Evolutionary conservation across 768 basidiomycete species (phyloP), one percentile per base, ranked within the genome.

Genomic region (Xanthoconium purpureum): DNA sequence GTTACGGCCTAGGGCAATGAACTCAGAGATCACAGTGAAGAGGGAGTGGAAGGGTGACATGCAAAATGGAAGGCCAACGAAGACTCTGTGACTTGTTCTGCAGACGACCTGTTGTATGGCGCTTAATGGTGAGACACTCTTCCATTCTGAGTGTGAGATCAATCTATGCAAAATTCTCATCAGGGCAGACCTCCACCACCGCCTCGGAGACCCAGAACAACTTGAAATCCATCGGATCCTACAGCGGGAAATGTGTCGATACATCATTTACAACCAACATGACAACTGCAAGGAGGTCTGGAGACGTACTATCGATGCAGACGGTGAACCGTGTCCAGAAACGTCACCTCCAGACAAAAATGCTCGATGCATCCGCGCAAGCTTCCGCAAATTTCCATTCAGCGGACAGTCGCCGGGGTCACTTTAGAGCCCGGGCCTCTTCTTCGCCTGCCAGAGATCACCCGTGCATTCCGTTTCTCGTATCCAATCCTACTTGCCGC

Each of bases 231-330:
- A n/a, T n/a, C n/a, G n/a, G n/a, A n/a, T n/a, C n/a, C n/a, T n/a
- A n/a, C n/a, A n/a, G n/a, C n/a, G n/a, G n/a, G n/a, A n/a, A n/a
- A n/a, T n/a, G n/a, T n/a, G n/a, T n/a, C n/a, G n/a, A n/a, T 47
- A 47, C 63, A 73, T 91, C 46, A 72, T 91, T 46, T 88, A 90
- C 66, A 86, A 91, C 63, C 80, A 85, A 32, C 44, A 66, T 20
- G 78, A 76, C 30, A 77, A 78, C 10, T 64, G 72, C 58, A 86
- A 86, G 59, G 91, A 93, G 66, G 82, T 91, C 14, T 93, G 90
- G 91, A 75, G 85, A 30, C 77, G 63, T 29, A 63, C 75, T 7
- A 61, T 72, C 5, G 72, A 75, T 37, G 71, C 77, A 29, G 61
- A 70, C 13, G 56, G 52, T 9, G 59, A 62, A 40, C 56, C 57